Conservation (phyloP, 2,329 filamentous ascomycete species). For the Chaetomium sp. region DNA sequence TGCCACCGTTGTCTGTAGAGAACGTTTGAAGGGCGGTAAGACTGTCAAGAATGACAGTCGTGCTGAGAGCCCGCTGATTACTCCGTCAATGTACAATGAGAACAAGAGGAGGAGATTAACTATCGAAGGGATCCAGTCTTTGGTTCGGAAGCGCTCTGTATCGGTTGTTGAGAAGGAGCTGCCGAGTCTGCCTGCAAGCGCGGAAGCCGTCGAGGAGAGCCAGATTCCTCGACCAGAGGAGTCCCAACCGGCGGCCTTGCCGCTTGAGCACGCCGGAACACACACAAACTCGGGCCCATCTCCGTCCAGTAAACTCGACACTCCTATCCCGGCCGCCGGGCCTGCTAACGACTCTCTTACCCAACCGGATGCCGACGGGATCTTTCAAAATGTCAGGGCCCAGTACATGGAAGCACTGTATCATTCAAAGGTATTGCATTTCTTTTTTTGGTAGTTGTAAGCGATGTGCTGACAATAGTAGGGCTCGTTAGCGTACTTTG, state of each 20-base stretch:
- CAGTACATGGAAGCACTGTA: constrained; percentile 57
- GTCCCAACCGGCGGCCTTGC: not conserved
- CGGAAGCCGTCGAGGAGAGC: not conserved
- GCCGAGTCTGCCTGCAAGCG: constrained; percentile 13
- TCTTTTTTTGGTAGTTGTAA: constrained; percentile 25
- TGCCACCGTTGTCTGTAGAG: constrained; percentile 41
- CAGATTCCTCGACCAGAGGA: not conserved
- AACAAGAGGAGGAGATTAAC: constrained; percentile 51
- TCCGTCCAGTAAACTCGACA: not conserved
- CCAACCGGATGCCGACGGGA: constrained; percentile 42
- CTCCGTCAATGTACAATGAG: constrained; percentile 42
- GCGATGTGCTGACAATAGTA: constrained; percentile 29
- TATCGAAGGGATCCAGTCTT: constrained; percentile 57
- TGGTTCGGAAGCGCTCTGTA: constrained; percentile 48
- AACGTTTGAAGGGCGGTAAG: constrained; percentile 25
- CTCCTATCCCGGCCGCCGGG: constrained; percentile 2
- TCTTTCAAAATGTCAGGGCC: constrained; percentile 52
- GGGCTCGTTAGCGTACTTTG: constrained; percentile 76
- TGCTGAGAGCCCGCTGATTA: constrained; percentile 31
- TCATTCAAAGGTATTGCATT: constrained; percentile 50
- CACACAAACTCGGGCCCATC: not conserved
- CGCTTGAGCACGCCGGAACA: not conserved
- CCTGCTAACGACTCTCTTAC: constrained; percentile 20
- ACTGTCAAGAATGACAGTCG: constrained; percentile 8
- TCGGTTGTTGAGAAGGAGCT: constrained; percentile 34